Base-by-base conservation (phyloP, 495 filamentous ascomycete genomes). In the Neurospora sp. region DNA sequence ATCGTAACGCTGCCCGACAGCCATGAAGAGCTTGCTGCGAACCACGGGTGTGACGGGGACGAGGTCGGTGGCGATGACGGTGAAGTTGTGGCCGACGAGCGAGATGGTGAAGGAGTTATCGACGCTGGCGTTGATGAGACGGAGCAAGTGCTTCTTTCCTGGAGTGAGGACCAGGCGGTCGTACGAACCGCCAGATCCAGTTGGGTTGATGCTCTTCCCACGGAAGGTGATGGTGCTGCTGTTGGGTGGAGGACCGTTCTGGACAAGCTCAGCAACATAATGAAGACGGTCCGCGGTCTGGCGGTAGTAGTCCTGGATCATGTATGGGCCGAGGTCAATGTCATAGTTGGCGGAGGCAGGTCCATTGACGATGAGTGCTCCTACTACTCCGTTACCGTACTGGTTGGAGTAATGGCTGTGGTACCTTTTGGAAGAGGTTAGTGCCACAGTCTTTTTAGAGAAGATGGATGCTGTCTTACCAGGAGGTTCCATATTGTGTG, bases 1-100 rank as follows among this genome's bases (percentile, higher is more conserved):
- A 75, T 93, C 88, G 79, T 92, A 92, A 40, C 92, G 86, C 80
- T 93, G 90, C 8, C 90, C 91, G 73, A 93, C 90, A 54, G 79
- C 87, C 43, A 94, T 82, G 43, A 82, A 81, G 19, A 92, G 75
- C 7, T 80, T 77, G 19, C 77, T 75, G 66, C 79, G 80, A 9
- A 77, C 76, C 21, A 83, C 83, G 0, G 89, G 85, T 1, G 75
- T 80, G 74, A 90, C 83, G 21, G 87, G 84, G 13, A 88, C 85
- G 19, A 85, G 82, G 72, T 89, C 87, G 24, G 74, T 85, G n/a
- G 82, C 77, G 72, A 89, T 85, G 40, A 90, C 84, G 6, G 82
- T 86, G 77, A 90, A 77, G 34, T 77, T 82, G 77, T 90, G 88
- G 21, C 81, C 82, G 39, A 89, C 88, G 45, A 90, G 84, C 5